Conservation (phyloP, 2,329 filamentous ascomycete genomes). For the Emergomyces orientalis region DNA sequence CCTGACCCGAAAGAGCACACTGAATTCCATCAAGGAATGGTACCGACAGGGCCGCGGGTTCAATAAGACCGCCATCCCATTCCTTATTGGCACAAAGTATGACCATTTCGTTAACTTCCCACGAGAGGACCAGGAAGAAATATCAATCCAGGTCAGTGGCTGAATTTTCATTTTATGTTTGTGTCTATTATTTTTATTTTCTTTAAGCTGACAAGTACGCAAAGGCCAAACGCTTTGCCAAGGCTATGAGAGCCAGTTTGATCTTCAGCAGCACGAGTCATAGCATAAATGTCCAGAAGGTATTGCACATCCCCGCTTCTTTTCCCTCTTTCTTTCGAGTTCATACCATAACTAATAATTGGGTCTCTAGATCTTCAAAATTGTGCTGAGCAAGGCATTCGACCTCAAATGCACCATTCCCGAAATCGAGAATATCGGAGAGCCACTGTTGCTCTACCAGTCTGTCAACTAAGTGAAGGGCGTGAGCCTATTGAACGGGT, state of each 20-base stretch:
- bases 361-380: constrained; percentile 82
- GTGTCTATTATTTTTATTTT: not conserved
- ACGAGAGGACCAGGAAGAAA: constrained; percentile 94
- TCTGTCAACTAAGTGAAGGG: constrained; percentile 9
- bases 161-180: not conserved
- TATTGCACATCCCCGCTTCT: constrained; percentile 29
- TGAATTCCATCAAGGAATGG: constrained; percentile 99
- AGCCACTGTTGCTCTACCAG: constrained; percentile 78
- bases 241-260: constrained; percentile 93
- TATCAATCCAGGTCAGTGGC: constrained; percentile 71
- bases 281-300: constrained; percentile 99
- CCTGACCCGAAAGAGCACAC: constrained; percentile 89
- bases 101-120: constrained; percentile 99
- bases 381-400: constrained; percentile 96
- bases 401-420: constrained; percentile 98
- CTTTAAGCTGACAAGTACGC: constrained; percentile 18
- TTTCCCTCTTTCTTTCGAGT: constrained; percentile 3
- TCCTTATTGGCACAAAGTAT: constrained; percentile 95
- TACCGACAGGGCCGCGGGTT: constrained; percentile 95
- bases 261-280: constrained; percentile 99
- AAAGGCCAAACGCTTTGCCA: constrained; percentile 87
- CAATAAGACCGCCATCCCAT: constrained; percentile 99
- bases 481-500: not conserved
- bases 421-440: constrained; percentile 95
- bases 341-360: constrained; percentile 21